These are phyloP conservation scores for Apiospora rasikravindrae DNA, from an alignment of 2,329 filamentous ascomycete species.

Conservation along the genomic window DNA sequence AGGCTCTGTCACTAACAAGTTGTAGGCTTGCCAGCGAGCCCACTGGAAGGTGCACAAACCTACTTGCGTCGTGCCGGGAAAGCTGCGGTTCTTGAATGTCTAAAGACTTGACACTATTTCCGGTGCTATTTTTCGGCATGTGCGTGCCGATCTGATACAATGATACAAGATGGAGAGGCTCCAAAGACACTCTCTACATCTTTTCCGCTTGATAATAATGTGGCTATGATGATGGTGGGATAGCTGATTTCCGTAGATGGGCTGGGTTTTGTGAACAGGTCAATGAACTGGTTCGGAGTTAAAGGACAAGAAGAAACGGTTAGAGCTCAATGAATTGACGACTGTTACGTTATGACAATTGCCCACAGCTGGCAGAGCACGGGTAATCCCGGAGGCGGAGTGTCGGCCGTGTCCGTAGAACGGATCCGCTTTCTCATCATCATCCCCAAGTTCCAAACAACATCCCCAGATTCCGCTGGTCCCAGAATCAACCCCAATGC, in stretches of 20 bases:
- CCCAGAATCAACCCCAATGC: conserved; percentile 7
- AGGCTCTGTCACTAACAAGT: neutral
- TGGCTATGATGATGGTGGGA: neutral
- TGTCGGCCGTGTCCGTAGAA: neutral
- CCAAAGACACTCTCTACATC: neutral
- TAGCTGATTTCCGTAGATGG: neutral
- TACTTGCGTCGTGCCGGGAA: neutral
- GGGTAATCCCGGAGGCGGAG: neutral
- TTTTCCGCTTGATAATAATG: neutral
- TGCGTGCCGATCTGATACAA: neutral
- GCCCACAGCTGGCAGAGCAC: neutral
- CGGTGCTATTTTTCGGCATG: neutral
- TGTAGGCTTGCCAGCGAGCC: neutral
- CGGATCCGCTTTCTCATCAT: neutral
- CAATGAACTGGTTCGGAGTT: neutral
- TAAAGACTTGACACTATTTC: neutral
- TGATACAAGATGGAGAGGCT: neutral
- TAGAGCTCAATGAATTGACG: neutral
- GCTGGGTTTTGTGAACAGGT: neutral
- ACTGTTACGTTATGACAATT: conserved; percentile 7
- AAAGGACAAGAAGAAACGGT: neutral
- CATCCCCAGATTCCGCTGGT: conserved; percentile 11
- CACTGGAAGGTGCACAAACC: neutral
- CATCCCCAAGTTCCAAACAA: conserved; percentile 1
- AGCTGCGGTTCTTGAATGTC: neutral